Base-by-base conservation (phyloP, 1,139 yeast genomes). In the Pichia sp. region DNA sequence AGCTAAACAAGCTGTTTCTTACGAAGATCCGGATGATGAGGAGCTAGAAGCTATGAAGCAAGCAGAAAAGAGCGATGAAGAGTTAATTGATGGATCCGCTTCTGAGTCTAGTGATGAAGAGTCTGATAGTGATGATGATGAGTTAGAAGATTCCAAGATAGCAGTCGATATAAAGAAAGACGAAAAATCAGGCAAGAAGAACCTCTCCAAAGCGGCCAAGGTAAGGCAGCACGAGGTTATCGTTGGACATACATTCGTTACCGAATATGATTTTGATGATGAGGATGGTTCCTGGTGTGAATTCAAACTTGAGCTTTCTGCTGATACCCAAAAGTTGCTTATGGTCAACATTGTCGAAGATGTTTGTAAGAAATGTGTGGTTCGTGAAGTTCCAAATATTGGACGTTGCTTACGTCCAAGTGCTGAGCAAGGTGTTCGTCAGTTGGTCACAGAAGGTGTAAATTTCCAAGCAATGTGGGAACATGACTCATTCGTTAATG, bases 381-480 rank as follows among this genome's bases (percentile, higher is more conserved):
- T 95, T 26, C 85, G 98, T 65, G 97, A 95, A 72, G 85, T 90
- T 59, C 88, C 95, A 53, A 76, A 78, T 55, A 93, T 95, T 65
- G 97, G 96, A 37, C 85, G 99, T 71, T 91, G 98, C 78, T 75
- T 93, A 61, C 90, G 87, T 59, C 96, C 96, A 50, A 80, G 78
- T 57, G 80, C 85, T 28, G 85, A 79, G 55, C 82, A 83, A 58
- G 79, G 83, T 46, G 71, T 69, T 47, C 83, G 96, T 62, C 78
- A 80, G 41, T 78, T 95, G 63, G 87, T 95, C 53, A 93, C 99
- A 25, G 99, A 95, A 71, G 99, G 99, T 72, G 99, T 95, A 55
- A 95, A 95, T 73, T 93, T 95, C 80, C 78, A 77, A 64, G 95
- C 97, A 55, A 89, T 95, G 96, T 95, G 99, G 98, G 96, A 90